These are phyloP conservation scores for Boletus sp. DNA, from an alignment of 768 basidiomycete genomes.

Conservation along the genomic window DNA sequence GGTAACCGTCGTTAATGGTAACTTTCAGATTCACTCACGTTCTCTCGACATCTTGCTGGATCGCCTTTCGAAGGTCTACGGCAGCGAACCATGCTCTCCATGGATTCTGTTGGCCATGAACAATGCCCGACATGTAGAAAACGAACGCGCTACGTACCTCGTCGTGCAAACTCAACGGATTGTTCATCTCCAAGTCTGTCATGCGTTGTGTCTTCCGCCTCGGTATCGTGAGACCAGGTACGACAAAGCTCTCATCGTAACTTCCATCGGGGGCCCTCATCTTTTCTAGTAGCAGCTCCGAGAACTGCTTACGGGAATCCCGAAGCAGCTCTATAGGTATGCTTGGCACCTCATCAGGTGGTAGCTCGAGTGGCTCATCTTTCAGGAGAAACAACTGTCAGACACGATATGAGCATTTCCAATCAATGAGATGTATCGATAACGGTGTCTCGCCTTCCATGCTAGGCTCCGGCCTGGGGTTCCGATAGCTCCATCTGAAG, in stretches of 20 bases:
- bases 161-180: constrained; percentile 77
- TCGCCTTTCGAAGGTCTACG: constrained; percentile 84
- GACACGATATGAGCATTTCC: constrained; percentile 19
- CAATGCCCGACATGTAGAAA: not conserved
- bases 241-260: constrained; percentile 64
- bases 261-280: constrained; percentile 86
- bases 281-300: constrained; percentile 57
- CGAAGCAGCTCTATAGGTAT: constrained; percentile 45
- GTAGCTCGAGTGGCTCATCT: constrained; percentile 60
- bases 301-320: constrained; percentile 54
- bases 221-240: constrained; percentile 49
- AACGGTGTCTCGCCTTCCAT: constrained; percentile 64
- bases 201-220: constrained; percentile 28
- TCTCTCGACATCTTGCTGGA: constrained; percentile 91
- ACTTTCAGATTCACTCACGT: constrained; percentile 58
- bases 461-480: constrained; percentile 76
- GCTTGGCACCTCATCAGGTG: constrained; percentile 37
- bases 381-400: constrained; percentile 66
- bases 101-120: constrained; percentile 61
- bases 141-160: constrained; percentile 44
- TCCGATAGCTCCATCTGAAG: constrained; percentile 41
- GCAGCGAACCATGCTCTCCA: constrained; percentile 95
- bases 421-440: constrained; percentile 13
- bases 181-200: constrained; percentile 65
- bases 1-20: constrained; percentile 1